Base-by-base conservation (phyloP, 257 asterid species). In the Forsythia suspensa region DNA sequence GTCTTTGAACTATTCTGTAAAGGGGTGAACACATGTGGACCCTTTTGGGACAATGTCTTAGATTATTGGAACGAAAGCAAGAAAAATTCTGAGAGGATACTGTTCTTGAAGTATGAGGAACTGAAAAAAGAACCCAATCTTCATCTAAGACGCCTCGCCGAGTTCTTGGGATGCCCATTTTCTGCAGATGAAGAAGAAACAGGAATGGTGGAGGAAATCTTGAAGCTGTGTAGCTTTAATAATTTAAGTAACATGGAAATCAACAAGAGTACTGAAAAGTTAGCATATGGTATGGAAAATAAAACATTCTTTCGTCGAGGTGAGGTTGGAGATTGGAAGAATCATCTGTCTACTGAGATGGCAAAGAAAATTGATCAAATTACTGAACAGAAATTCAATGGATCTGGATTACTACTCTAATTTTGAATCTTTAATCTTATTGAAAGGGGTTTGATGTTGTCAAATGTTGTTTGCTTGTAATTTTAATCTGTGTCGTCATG, bases 21-120 rank as follows among this genome's bases (percentile, higher is more conserved):
- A 3, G 91, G 93, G 5, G 76, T 86, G 1, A 85, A 82, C 80
- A 6, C 81, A 46, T 82, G 77, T 67, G 93, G 93, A 39, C 91
- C 93, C 20, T 63, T 83, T 6, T 89, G 93, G 93, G 89, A 89
- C 9, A 91, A 87, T 0, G 82, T 91, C 91, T 82, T 89, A 66
- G 0, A 88, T 91, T 2, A 80, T 72, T 8, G 2, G 4, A 81
- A 82, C 0, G 39, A 13, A 57, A 79, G 83, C 75, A 72, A 43
- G 44, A 77, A 76, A 20, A 68, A 80, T 39, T 0, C 55, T 16
- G 81, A 80, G 16, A 73, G 80, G 76, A 75, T 87, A 5, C 3
- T 84, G 48, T 87, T 89, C 44, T 3, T 89, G 80, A 85, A 42
- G 82, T 89, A 21, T 6, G 91, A 89, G 80, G 91, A 87, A 1